These are phyloP conservation scores for Skeletonema tropicum DNA, from an alignment of 108 stramenopile species.

Conservation along the genomic window DNA sequence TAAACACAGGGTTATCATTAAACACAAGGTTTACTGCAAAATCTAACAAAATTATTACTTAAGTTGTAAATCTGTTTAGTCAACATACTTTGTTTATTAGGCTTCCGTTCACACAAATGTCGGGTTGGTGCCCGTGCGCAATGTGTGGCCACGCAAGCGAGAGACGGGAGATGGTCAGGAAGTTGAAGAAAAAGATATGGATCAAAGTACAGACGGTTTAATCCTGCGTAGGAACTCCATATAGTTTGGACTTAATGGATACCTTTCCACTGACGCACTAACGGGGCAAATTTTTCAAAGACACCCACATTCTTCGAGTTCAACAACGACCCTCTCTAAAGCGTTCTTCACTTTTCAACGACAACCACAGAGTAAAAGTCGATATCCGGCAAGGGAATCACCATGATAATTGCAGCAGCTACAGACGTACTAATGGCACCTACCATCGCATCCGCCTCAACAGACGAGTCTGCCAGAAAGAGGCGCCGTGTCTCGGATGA, in stretches of 20 bases:
- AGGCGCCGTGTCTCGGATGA: constrained; percentile 6
- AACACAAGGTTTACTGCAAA: no score
- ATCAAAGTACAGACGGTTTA: not conserved
- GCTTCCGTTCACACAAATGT: no score
- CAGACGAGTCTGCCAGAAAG: constrained; percentile 2
- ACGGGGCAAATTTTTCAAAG: not conserved
- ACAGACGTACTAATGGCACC: constrained; percentile 7
- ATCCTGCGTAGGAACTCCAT: not conserved
- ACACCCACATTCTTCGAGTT: not conserved
- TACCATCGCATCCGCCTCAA: not conserved
- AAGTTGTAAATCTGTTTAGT: no score
- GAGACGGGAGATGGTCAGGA: not conserved
- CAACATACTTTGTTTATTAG: no score
- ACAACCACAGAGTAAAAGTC: not conserved
- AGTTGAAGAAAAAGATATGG: not conserved
- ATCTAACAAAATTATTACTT: no score
- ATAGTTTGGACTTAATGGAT: not conserved
- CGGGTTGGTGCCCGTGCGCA: no score
- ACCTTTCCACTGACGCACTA: constrained; percentile 1
- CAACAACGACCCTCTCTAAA: not conserved
- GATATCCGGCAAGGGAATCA: not conserved
- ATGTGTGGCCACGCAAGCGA: not conserved
- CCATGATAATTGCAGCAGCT: constrained; percentile 5
- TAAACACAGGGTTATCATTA: no score
- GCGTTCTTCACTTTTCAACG: constrained; percentile 4